Evolutionary conservation across 306 rosid genomes (phyloP), one percentile per base, ranked within the genome.

Genomic region (Quercus gilva): DNA sequence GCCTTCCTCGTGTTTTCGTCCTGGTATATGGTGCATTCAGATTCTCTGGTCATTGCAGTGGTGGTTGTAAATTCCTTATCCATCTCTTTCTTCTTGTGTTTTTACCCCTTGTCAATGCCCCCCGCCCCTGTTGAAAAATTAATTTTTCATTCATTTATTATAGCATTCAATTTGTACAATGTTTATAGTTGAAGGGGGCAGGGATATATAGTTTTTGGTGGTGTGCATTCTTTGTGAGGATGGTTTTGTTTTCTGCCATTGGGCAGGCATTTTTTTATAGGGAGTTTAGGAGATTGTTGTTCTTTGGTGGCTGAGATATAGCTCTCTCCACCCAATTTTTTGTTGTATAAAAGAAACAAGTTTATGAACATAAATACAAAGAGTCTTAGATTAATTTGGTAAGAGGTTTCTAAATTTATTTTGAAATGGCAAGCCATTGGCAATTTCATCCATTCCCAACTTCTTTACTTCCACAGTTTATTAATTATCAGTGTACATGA

Each of bases 101-200:
- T 57, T 64, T 59, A 51, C 75, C 85, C 85, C 87, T 55, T 75
- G 79, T 78, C 78, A 83, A 57, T 72, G 86, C 85, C 89, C 86
- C 82, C 56, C 74, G 86, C 85, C 89, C 86, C 82, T 60, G 75
- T 77, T 71, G 90, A 85, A 85, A 88, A 92, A 82, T 85, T 85
- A 87, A 88, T 92, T 87, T 76, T 92, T 91, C 82, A 92, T 92
- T 92, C 92, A 90, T 92, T 87, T 71, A 84, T 86, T 91, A 59
- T 64, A 81, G 86, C 85, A 86, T 86, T 93, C 86, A 79, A 81
- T 76, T 86, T 88, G 88, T 86, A 88, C 49, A 83, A 86, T 83
- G 82, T 69, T 86, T 61, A 76, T 73, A 83, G 81, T 65, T 55
- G 79, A 79, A 25, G 71, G 88, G 90, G 91, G 85, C 85, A 68